Base-by-base conservation (phyloP, 176 grass and related monocot species). In the Coix lacrymajobi region DNA sequence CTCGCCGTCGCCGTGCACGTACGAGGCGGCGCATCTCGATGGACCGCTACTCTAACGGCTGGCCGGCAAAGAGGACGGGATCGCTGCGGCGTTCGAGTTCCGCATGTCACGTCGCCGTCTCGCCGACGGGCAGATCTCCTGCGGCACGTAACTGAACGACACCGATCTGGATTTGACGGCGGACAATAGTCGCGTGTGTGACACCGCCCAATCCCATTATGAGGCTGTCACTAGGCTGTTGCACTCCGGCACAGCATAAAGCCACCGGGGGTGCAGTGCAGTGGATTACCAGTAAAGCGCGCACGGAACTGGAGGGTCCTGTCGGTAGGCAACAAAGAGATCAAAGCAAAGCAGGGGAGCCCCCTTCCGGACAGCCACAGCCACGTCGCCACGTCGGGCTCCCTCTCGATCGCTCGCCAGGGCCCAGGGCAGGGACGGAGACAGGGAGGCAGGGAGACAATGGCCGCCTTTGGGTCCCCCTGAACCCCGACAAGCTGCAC, bases 401-500 rank as follows among this genome's bases (percentile, higher is more conserved):
- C 51, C 5, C 19, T 6, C 49, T 58, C 52, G 22, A 3, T n/a
- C 46, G 46, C 4, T 51, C 6, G 19, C 49, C 1, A 20, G 34
- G 34, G 34, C 34, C 34, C 5, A 36, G 48, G 48, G 19, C 22
- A 56, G 3, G 49, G 6, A 52, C 8, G 0, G 22, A 8, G 28
- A 17, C 57, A 46, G 63, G 52, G 83, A 87, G 31, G 26, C 40
- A 71, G 65, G 76, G 87, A 79, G 86, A 70, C 87, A 88, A 28
- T 71, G 84, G 61, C 78, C 70, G 56, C 82, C 79, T 26, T 71
- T 72, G 68, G 80, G 94, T 89, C 69, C 85, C 92, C 95, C 86
- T 15, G 30, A 34, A 80, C 76, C 90, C 90, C 92, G 81, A 90
- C 95, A 97, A 31, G 12, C 67, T 93, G 89, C 45, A n/a, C n/a